A percentile compares a stretch with the other conserved stretches of the same genome.
Evolutionary conservation across 106 monocot species (phyloP).

Genomic region (Apostasia shenzhenica): DNA sequence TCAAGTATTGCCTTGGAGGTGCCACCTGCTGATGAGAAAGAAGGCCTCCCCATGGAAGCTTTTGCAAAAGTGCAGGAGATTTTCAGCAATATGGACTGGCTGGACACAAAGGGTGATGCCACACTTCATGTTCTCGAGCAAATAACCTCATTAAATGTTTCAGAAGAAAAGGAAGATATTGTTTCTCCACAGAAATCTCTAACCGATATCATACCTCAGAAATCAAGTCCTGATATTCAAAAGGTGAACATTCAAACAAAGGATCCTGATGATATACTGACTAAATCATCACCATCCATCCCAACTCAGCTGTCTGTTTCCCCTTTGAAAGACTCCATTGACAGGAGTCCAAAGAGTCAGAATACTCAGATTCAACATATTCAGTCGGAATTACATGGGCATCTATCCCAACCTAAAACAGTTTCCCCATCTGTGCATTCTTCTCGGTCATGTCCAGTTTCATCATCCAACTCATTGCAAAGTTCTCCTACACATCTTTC

Average conservation of each 20-base stretch:
- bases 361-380: constrained; percentile 8
- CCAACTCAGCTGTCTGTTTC: background rate
- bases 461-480: constrained; percentile 22
- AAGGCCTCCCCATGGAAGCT: constrained; percentile 80
- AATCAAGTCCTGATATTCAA: constrained; percentile 9
- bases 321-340: constrained; percentile 10
- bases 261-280: constrained; percentile 2
- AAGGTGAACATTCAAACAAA: constrained; percentile 16
- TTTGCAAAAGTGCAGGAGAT: constrained; percentile 88
- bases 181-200: constrained; percentile 25
- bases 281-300: constrained; percentile 3
- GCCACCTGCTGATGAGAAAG: constrained; percentile 49
- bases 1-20: constrained; percentile 34
- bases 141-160: constrained; percentile 21
- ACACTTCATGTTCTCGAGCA: constrained; percentile 42
- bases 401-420: constrained; percentile 19
- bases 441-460: constrained; percentile 31
- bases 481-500: constrained; percentile 29
- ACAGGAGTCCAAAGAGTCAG: constrained; percentile 16
- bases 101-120: constrained; percentile 50
- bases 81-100: constrained; percentile 72
- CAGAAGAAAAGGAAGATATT: constrained; percentile 18
- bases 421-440: constrained; percentile 19
- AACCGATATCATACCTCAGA: constrained; percentile 7
- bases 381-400: constrained; percentile 6